Evolutionary conservation across 768 basidiomycete genomes (phyloP).

Genomic region (Suillus americanus): DNA sequence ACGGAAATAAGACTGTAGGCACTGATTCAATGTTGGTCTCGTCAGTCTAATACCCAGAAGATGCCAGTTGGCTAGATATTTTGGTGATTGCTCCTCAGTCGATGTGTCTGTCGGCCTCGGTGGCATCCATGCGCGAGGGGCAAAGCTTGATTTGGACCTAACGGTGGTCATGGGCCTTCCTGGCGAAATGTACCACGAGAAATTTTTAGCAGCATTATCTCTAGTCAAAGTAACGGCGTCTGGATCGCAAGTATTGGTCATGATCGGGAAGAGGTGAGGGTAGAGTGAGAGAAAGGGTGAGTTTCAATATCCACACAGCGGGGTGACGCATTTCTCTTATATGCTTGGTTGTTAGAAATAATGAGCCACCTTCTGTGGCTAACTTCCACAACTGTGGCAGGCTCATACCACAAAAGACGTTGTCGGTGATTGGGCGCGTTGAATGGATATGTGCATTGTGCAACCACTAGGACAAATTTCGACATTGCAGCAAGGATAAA

Average conservation of each 20-base stretch:
- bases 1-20: constrained; percentile 4
- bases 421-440: neutral
- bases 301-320: neutral
- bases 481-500: neutral
- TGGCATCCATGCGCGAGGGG: neutral
- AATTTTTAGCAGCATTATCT: neutral
- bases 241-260: neutral
- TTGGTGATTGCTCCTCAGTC: neutral
- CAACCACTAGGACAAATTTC: neutral
- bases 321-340: neutral
- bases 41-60: neutral
- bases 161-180: neutral
- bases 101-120: neutral
- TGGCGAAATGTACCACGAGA: constrained; percentile 4
- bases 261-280: neutral
- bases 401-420: neutral
- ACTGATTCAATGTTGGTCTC: neutral
- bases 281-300: neutral
- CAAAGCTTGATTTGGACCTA: neutral
- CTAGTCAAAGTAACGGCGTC: neutral
- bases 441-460: neutral
- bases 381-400: neutral
- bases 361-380: neutral
- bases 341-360: neutral
- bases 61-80: neutral